Conservation (phyloP, 345 rosid species). For the Hibiscus syriacus region DNA sequence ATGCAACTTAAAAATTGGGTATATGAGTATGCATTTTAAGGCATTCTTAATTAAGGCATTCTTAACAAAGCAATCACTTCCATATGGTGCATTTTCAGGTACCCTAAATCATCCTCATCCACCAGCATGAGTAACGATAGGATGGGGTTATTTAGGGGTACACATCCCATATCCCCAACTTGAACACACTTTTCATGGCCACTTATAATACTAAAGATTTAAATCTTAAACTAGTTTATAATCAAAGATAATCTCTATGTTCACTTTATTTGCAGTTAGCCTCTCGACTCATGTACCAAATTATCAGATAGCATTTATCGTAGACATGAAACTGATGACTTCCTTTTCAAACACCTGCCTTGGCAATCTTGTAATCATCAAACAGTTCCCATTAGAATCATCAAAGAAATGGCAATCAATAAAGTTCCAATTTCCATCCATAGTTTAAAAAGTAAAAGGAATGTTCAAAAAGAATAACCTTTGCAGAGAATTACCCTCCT, state of each 20-base stretch:
- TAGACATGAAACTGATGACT: not conserved
- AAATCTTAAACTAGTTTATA: not conserved
- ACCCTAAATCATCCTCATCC: not conserved
- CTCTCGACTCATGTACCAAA: not conserved
- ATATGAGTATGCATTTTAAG: not conserved
- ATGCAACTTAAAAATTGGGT: not conserved
- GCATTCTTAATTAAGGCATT: too few species aligned
- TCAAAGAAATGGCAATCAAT: not conserved
- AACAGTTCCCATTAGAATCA: too few species aligned
- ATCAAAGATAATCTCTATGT: not conserved
- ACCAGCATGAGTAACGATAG: not conserved
- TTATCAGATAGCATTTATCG: not conserved
- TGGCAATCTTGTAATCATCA: too few species aligned
- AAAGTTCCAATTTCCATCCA: not conserved
- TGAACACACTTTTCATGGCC: not conserved
- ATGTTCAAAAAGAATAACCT: too few species aligned
- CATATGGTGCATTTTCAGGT: not conserved
- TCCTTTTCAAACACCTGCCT: not conserved
- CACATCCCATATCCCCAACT: not conserved
- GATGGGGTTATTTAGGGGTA: not conserved
- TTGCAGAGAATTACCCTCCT: slow-evolving; percentile 53
- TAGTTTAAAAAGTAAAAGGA: too few species aligned
- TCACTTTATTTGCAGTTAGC: not conserved
- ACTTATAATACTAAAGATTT: not conserved
- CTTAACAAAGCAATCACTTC: not conserved